Evolutionary conservation across 2,329 filamentous ascomycete genomes (phyloP).

Genomic region (Berkeleyomyces rouxiae): DNA sequence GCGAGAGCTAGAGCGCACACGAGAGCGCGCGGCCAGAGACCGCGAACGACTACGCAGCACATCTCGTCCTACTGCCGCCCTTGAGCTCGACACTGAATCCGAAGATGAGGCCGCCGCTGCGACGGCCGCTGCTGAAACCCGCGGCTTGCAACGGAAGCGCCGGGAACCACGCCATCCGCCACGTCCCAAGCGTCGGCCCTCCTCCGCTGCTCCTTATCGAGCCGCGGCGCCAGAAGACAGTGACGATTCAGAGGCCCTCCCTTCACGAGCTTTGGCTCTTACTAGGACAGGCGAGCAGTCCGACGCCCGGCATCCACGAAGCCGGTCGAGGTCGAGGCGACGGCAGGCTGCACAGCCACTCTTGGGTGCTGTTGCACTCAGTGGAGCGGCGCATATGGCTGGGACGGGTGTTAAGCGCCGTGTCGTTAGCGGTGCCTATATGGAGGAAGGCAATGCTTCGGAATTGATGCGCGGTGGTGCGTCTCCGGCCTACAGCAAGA

Average conservation of each 20-base stretch:
- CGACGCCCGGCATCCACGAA: background rate
- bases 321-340: background rate
- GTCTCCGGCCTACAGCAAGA: constrained; percentile 31
- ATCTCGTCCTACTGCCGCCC: constrained; percentile 6
- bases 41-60: constrained; percentile 8
- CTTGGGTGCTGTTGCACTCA: background rate
- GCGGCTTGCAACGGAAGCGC: background rate
- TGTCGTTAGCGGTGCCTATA: constrained; percentile 51
- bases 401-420: constrained; percentile 31
- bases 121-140: constrained; percentile 1
- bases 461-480: constrained; percentile 28
- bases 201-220: background rate
- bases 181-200: background rate
- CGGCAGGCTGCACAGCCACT: constrained; percentile 8
- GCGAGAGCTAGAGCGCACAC: constrained; percentile 16
- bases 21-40: constrained; percentile 16
- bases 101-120: background rate
- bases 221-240: background rate
- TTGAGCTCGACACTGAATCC: constrained; percentile 11
- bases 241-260: background rate
- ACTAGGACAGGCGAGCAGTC: background rate
- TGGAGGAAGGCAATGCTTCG: constrained; percentile 46
- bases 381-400: background rate
- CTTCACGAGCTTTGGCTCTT: background rate
- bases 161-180: background rate